A percentile compares a stretch with the other conserved stretches of the same genome.
phyloP scores from a whole-genome alignment of 1,139 yeast species.

The Yamadazyma sp. region DNA sequence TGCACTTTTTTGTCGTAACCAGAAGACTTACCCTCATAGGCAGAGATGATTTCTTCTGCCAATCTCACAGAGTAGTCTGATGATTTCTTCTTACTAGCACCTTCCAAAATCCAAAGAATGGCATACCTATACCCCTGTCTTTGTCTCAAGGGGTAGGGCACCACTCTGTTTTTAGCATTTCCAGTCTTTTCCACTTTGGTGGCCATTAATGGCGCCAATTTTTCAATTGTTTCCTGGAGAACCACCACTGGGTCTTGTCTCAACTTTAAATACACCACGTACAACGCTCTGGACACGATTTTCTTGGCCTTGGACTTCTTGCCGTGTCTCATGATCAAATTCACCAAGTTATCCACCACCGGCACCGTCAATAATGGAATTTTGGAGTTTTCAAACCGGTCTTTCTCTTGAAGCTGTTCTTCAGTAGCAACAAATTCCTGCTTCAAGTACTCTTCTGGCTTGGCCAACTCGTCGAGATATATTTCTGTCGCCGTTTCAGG shows the following conservation, averaged over 20 bases:
- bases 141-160: conserved; percentile 80
- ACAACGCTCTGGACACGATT: conserved; percentile 73
- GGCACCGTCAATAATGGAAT: conserved; percentile 70
- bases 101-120: conserved; percentile 86
- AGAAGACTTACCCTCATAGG: conserved; percentile 74
- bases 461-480: conserved; percentile 39
- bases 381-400: conserved; percentile 47
- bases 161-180: conserved; percentile 75
- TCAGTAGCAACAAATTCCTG: conserved; percentile 53
- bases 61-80: conserved; percentile 83
- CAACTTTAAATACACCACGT: conserved; percentile 70
- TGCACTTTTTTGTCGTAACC: conserved; percentile 82
- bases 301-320: conserved; percentile 80
- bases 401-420: conserved; percentile 59
- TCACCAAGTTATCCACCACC: conserved; percentile 72
- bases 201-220: conserved; percentile 81
- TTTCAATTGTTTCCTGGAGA: conserved; percentile 72
- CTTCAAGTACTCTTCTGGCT: conserved; percentile 38
- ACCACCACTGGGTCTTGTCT: conserved; percentile 77
- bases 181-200: conserved; percentile 81
- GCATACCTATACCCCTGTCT: conserved; percentile 87
- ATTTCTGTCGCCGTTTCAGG: conserved; percentile 41
- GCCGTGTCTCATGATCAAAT: conserved; percentile 92
- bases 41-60: conserved; percentile 83
- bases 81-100: conserved; percentile 75